A percentile compares a stretch with the other conserved stretches of the same genome.
phyloP scores from a whole-genome alignment of 352 stramenopile species.

The Pythium brachiatum region DNA sequence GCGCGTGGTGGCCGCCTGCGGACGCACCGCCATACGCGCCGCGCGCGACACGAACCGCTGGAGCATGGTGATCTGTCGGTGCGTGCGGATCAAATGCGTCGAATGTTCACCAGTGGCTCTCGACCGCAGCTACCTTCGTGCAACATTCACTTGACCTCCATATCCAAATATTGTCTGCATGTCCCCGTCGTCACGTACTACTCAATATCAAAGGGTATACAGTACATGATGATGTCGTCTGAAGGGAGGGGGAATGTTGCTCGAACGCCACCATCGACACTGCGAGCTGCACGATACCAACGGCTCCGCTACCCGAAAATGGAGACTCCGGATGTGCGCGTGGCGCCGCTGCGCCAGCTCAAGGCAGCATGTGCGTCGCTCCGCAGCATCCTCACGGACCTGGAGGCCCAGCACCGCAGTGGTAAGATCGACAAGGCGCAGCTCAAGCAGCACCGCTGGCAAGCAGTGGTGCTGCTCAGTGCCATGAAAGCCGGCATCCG shows the following conservation, averaged over 20 bases:
- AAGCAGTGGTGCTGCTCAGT: conserved; percentile 50
- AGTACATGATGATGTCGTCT: neutral
- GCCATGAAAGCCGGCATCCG: conserved; percentile 54
- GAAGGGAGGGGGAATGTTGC: conserved; percentile 11
- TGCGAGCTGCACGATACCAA: neutral
- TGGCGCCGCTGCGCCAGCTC: conserved; percentile 47
- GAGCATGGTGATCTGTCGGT: conserved; percentile 20
- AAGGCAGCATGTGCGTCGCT: conserved; percentile 47
- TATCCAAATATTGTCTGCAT: neutral
- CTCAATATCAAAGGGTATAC: neutral
- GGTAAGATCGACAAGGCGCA: conserved; percentile 37
- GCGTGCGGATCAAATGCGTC: conserved; percentile 1
- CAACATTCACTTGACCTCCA: conserved; percentile 10
- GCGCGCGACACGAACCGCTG: conserved; percentile 24
- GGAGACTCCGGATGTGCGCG: conserved; percentile 5
- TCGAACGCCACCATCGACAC: neutral
- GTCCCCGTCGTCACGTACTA: too few relatives aligned
- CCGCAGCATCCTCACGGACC: conserved; percentile 34
- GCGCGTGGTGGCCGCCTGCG: conserved; percentile 10
- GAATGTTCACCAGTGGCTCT: conserved; percentile 9
- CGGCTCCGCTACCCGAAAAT: neutral
- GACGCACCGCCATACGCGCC: conserved; percentile 8
- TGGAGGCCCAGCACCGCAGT: conserved; percentile 10
- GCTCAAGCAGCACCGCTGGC: conserved; percentile 53
- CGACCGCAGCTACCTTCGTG: conserved; percentile 15